Conservation (phyloP, 2,329 filamentous ascomycete genomes). For the Boeremia lycopersici region DNA sequence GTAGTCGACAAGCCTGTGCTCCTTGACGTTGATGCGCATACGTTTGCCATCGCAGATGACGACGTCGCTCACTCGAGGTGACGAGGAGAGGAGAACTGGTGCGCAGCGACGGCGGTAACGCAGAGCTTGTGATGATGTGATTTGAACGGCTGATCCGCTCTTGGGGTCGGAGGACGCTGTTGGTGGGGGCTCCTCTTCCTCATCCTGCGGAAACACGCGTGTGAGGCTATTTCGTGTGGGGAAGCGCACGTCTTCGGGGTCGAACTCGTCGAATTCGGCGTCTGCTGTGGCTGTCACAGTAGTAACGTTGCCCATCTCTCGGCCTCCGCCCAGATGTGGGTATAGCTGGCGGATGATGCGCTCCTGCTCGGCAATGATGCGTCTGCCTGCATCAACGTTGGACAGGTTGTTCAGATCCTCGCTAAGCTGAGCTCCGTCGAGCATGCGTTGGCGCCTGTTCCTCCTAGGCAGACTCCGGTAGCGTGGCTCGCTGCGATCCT, state of each 20-base stretch:
- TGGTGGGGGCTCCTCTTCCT: slow-evolving; percentile 28
- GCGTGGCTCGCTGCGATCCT: slow-evolving; percentile 63
- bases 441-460: slow-evolving; percentile 45
- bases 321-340: slow-evolving; percentile 47
- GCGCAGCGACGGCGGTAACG: slow-evolving; percentile 57
- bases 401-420: slow-evolving; percentile 42
- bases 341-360: slow-evolving; percentile 55
- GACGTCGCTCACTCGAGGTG: slow-evolving; percentile 54
- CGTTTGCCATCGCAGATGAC: slow-evolving; percentile 51
- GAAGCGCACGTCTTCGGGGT: slow-evolving; percentile 47
- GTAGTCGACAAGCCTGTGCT: slow-evolving; percentile 51
- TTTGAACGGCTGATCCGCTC: slow-evolving; percentile 36
- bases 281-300: slow-evolving; percentile 28
- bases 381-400: slow-evolving; percentile 40
- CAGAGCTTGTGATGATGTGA: slow-evolving; percentile 44
- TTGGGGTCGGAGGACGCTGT: slow-evolving; percentile 40
- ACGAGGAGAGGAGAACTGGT: slow-evolving; percentile 52
- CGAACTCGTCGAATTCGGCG: slow-evolving; percentile 45
- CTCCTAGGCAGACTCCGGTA: slow-evolving; percentile 56
- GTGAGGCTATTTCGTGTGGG: slow-evolving; percentile 29
- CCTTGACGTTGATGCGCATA: slow-evolving; percentile 52
- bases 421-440: slow-evolving; percentile 39
- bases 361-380: slow-evolving; percentile 56
- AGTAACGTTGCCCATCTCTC: slow-evolving; percentile 15
- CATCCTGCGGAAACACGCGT: slow-evolving; percentile 26